Percentiles rank a stretch among this genome's conserved stretches.
These are phyloP conservation scores for Pugionium dolabratum DNA, from an alignment of 345 rosid species.

Conservation along the genomic window DNA sequence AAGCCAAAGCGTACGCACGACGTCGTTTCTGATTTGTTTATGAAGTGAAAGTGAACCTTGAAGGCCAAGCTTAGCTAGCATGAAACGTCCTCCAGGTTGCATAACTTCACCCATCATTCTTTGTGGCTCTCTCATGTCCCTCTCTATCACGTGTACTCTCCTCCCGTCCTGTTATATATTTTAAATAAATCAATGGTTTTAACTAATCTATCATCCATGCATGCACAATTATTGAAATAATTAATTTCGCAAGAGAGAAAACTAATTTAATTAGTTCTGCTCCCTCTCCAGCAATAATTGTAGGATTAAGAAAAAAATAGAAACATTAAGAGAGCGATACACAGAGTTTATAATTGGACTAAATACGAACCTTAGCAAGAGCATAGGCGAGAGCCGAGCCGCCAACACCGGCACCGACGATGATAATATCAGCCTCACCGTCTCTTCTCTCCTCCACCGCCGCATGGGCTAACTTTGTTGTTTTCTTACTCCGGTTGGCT, in stretches of 20 bases:
- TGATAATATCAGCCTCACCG: conserved; percentile 46
- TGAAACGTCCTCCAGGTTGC: conserved; percentile 65
- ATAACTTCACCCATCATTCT: conserved; percentile 66
- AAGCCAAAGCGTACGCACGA: not conserved
- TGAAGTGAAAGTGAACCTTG: conserved; percentile 38
- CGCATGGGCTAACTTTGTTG: not conserved
- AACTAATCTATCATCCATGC: too few species aligned
- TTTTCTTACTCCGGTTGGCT: conserved; percentile 1
- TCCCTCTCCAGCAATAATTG: too few species aligned
- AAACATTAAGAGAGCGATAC: too few species aligned
- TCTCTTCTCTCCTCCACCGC: not conserved
- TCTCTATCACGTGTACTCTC: conserved; percentile 59
- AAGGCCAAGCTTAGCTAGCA: conserved; percentile 58
- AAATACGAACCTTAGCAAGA: conserved; percentile 48
- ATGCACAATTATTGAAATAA: too few species aligned
- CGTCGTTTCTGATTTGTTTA: not conserved
- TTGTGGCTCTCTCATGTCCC: conserved; percentile 60
- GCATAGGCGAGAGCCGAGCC: conserved; percentile 60
- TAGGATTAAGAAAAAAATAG: too few species aligned
- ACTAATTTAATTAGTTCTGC: too few species aligned
- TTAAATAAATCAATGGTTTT: too few species aligned
- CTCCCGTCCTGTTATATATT: conserved; percentile 55
- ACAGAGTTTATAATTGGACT: too few species aligned
- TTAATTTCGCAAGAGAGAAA: too few species aligned
- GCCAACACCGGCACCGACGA: conserved; percentile 73